These are phyloP conservation scores for Nemania sp. DNA, from an alignment of 2,329 filamentous ascomycete species.

Conservation along the genomic window DNA sequence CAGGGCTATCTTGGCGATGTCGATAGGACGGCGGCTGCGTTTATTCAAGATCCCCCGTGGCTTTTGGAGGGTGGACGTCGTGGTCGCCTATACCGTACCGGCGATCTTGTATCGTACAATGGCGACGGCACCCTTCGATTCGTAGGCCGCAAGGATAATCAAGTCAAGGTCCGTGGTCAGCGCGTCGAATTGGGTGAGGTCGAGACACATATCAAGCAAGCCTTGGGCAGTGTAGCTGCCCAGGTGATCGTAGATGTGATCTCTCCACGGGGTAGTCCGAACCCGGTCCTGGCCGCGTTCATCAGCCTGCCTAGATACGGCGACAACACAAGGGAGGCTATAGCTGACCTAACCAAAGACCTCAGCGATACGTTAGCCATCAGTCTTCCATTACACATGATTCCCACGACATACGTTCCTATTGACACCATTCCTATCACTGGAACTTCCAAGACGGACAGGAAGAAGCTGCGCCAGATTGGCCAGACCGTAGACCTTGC, in stretches of 20 bases:
- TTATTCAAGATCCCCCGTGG: slow-evolving; percentile 13
- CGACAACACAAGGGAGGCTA: neutral
- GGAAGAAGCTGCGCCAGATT: neutral
- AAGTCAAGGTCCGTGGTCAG: slow-evolving; percentile 6
- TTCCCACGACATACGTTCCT: slow-evolving; percentile 4
- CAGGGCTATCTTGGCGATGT: slow-evolving; percentile 11
- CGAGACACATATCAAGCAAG: neutral
- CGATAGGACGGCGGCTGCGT: slow-evolving; percentile 10
- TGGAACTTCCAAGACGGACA: slow-evolving; percentile 6
- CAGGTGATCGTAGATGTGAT: neutral
- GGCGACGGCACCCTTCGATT: neutral
- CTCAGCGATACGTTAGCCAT: neutral
- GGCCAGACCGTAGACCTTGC: neutral
- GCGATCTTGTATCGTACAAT: slow-evolving; percentile 1
- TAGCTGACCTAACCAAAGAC: neutral
- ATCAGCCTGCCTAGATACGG: neutral
- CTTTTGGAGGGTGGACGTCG: slow-evolving; percentile 1
- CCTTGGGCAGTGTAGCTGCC: neutral
- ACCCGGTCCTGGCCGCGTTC: slow-evolving; percentile 2
- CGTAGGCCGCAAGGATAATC: slow-evolving; percentile 1
- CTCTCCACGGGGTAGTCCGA: neutral
- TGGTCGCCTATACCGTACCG: slow-evolving; percentile 5
- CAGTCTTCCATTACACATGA: slow-evolving; percentile 2
- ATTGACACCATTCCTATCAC: slow-evolving; percentile 3
- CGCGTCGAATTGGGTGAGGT: slow-evolving; percentile 1